These are phyloP conservation scores for Haplosporangium gracile DNA, from an alignment of 192 early-diverging fungal species.

Conservation along the genomic window DNA sequence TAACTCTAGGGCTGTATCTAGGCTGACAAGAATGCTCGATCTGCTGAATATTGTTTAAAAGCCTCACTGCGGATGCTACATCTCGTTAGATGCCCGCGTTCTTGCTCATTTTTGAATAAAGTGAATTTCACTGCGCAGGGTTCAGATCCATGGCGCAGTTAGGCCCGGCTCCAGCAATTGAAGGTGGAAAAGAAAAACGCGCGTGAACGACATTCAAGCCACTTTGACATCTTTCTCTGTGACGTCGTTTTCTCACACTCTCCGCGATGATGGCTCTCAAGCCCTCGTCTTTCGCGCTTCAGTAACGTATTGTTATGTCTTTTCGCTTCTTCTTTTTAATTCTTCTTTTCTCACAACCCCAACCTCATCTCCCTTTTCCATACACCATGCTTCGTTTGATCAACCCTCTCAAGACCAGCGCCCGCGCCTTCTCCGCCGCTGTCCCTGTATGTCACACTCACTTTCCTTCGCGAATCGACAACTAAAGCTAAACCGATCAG, in stretches of 20 bases:
- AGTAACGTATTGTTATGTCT: background rate
- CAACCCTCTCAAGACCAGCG: conserved; percentile 41
- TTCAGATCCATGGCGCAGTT: background rate
- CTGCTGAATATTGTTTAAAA: too few relatives aligned
- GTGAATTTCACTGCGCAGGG: background rate
- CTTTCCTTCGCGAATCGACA: background rate
- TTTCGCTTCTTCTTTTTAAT: conserved; percentile 2
- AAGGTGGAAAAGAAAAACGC: background rate
- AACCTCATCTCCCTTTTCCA: background rate
- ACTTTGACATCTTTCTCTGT: background rate
- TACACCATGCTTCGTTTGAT: conserved; percentile 44
- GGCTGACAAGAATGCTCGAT: too few relatives aligned
- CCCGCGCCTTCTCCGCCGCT: conserved; percentile 16
- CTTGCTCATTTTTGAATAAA: too few relatives aligned
- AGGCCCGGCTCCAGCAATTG: background rate
- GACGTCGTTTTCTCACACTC: background rate
- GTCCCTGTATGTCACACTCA: conserved; percentile 27
- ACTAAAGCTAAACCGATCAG: background rate
- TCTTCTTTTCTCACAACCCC: conserved; percentile 4
- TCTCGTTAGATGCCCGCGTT: too few relatives aligned
- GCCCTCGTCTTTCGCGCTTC: background rate
- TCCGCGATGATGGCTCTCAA: background rate
- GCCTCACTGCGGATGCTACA: too few relatives aligned
- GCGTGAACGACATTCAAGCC: background rate
- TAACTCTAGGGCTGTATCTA: too few relatives aligned